Conservation (phyloP, 257 asterid genomes). For the Voacanga thouarsii region DNA sequence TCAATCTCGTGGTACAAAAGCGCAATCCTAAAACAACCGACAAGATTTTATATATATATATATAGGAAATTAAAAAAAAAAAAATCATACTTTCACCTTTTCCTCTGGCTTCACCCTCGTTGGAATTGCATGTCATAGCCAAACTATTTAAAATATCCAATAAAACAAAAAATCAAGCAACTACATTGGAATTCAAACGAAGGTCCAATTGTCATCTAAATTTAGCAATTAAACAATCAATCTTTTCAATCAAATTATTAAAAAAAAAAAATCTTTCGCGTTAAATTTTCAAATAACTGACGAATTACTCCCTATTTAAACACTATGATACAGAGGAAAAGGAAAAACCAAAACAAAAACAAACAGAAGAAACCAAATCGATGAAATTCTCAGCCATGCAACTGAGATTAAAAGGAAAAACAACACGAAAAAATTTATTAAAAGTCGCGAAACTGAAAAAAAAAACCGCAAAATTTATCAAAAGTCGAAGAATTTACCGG, state of each 20-base stretch:
- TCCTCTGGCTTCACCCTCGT: not conserved
- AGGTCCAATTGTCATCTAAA: not conserved
- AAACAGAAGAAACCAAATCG: not conserved
- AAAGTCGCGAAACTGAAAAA: not conserved
- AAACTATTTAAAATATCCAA: not conserved
- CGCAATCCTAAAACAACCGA: not conserved
- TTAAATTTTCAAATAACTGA: not conserved
- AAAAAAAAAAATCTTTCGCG: not conserved
- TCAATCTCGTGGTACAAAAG: not conserved
- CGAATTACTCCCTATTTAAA: not conserved
- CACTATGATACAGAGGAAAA: not conserved
- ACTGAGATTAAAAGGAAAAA: not conserved
- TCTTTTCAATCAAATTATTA: not conserved
- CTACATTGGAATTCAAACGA: not conserved
- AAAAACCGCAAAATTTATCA: not conserved
- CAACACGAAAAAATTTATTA: not conserved
- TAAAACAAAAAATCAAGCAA: not conserved
- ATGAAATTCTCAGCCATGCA: slow-evolving; percentile 7
- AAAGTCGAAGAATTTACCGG: not conserved
- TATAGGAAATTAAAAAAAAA: not conserved
- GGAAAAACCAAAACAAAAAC: not conserved
- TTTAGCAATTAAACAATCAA: not conserved
- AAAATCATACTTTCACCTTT: not conserved
- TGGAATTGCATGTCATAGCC: slow-evolving; percentile 1
- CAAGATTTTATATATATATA: not conserved